phyloP scores from a whole-genome alignment of 2,329 filamentous ascomycete species.

The Clonostachys rhizophaga region DNA sequence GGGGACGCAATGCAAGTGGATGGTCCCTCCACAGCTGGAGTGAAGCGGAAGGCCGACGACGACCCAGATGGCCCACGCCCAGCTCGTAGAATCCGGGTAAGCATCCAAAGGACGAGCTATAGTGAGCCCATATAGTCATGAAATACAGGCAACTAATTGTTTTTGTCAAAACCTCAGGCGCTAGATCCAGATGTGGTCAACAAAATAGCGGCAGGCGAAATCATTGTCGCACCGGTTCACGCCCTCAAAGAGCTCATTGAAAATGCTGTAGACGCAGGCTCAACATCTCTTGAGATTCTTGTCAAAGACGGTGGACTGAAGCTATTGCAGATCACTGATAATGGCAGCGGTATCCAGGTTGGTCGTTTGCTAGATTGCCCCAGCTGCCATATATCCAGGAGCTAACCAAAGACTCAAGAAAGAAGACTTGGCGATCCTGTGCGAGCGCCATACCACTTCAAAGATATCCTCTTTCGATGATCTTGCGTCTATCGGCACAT shows the following conservation, averaged over 20 bases:
- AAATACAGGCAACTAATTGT: not conserved
- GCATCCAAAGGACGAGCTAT: not conserved
- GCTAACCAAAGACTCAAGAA: conserved; percentile 46
- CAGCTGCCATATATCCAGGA: not conserved
- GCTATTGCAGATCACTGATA: conserved; percentile 93
- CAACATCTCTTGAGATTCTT: conserved; percentile 83
- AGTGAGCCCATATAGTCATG: not conserved
- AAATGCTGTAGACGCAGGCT: conserved; percentile 95
- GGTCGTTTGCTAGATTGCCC: not conserved
- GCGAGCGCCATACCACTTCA: conserved; percentile 94
- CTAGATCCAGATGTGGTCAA: conserved; percentile 92
- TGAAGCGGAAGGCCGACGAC: conserved; percentile 44
- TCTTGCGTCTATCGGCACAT: conserved; percentile 82
- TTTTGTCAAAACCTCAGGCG: conserved; percentile 44
- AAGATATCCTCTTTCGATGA: conserved; percentile 95
- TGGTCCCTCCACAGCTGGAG: conserved; percentile 24
- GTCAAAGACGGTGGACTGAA: conserved; percentile 96
- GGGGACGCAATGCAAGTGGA: conserved; percentile 39
- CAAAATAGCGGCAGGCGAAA: conserved; percentile 97
- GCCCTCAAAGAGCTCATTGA: conserved; percentile 95
- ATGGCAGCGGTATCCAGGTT: conserved; percentile 92
- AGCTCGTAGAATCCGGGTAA: conserved; percentile 44
- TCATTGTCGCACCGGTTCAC: conserved; percentile 95
- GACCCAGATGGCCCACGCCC: conserved; percentile 26
- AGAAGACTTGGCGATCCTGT: conserved; percentile 87